Conservation (phyloP, 768 basidiomycete genomes). For the Lyophyllum shimeji region DNA sequence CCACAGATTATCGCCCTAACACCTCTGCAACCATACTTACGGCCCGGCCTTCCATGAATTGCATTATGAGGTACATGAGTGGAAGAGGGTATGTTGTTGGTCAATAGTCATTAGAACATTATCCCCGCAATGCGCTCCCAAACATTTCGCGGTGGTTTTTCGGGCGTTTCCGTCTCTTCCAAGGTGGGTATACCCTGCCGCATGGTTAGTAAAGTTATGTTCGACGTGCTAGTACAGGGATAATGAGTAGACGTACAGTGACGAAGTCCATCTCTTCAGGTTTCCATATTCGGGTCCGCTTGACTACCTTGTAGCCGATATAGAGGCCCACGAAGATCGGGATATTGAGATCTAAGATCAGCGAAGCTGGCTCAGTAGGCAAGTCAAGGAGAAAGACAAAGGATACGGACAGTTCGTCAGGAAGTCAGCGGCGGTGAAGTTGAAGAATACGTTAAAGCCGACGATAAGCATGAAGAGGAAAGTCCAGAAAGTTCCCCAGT, state of each 20-base stretch:
- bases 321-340: slow-evolving; percentile 45
- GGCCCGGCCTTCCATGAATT: no score
- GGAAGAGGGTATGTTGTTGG: no score
- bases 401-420: slow-evolving; percentile 40
- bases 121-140: slow-evolving; percentile 46
- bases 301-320: slow-evolving; percentile 41
- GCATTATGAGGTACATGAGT: no score
- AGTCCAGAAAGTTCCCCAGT: slow-evolving; percentile 71
- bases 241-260: slow-evolving; percentile 43
- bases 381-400: background rate
- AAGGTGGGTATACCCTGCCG: slow-evolving; percentile 61
- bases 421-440: slow-evolving; percentile 54
- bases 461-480: slow-evolving; percentile 55
- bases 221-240: background rate
- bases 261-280: slow-evolving; percentile 70
- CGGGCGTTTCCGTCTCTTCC: slow-evolving; percentile 65
- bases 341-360: slow-evolving; percentile 42
- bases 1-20: no score
- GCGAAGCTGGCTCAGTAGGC: background rate
- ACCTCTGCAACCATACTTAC: no score
- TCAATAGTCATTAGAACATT: slow-evolving; percentile 63
- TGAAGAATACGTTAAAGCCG: slow-evolving; percentile 61
- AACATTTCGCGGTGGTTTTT: slow-evolving; percentile 49
- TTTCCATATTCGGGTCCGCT: slow-evolving; percentile 49
- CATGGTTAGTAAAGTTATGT: background rate